A percentile compares a stretch with the other conserved stretches of the same genome.
Conservation (phyloP, 306 rosid genomes). For the Lablab purpureus region DNA sequence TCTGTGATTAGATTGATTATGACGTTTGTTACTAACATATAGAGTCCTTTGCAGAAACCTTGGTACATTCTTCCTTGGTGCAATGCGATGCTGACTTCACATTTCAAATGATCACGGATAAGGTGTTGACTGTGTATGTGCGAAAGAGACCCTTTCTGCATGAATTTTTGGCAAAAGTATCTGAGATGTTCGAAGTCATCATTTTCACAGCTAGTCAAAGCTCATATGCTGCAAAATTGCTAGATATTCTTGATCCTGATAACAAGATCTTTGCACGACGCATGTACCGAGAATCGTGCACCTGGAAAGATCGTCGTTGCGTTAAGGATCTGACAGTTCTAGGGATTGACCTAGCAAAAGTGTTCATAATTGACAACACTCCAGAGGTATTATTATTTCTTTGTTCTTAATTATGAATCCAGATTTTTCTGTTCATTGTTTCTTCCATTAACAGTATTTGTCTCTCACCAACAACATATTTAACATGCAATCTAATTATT, state of each 20-base stretch:
- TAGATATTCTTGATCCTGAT: conserved; percentile 79
- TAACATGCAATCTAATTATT: neutral
- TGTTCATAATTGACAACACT: conserved; percentile 81
- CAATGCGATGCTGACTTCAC: conserved; percentile 74
- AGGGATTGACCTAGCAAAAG: conserved; percentile 85
- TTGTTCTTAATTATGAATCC: too few relatives aligned
- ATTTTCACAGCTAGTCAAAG: conserved; percentile 91
- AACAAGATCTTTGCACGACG: conserved; percentile 67
- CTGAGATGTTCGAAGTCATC: conserved; percentile 85
- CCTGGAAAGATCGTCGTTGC: conserved; percentile 63
- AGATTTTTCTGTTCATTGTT: conserved; percentile 12
- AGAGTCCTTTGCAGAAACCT: conserved; percentile 67
- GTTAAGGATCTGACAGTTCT: conserved; percentile 88
- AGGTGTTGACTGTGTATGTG: conserved; percentile 72
- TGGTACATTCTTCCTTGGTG: conserved; percentile 73
- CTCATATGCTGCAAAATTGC: conserved; percentile 76
- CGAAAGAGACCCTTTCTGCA: conserved; percentile 79
- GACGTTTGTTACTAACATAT: conserved; percentile 16
- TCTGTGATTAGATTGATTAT: neutral
- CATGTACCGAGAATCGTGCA: conserved; percentile 80
- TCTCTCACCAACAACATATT: neutral
- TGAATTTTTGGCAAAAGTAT: conserved; percentile 70
- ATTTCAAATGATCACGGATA: conserved; percentile 59
- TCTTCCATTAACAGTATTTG: neutral
- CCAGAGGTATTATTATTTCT: conserved; percentile 72